Evolutionary conservation across 2,329 filamentous ascomycete genomes (phyloP), one percentile per base, ranked within the genome.

Genomic region (Diplodia corticola): DNA sequence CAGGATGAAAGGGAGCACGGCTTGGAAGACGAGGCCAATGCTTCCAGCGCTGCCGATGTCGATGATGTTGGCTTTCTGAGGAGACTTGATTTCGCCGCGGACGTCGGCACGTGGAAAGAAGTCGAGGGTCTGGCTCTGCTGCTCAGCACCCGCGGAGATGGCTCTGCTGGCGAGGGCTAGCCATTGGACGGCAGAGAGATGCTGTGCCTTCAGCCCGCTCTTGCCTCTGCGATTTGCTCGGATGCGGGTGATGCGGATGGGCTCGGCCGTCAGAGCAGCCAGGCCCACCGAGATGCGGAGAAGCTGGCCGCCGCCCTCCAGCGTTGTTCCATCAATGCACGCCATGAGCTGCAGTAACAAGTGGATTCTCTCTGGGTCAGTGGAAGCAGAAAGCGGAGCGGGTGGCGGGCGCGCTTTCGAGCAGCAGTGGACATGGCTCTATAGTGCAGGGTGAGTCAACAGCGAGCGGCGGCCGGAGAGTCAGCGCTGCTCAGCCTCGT

Each of bases 251-350:
- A 88, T 83, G 26, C 76, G 77, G 59, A 88, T 75, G 1, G 85
- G 80, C 1, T 74, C 80, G 24, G 73, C 73, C 5, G 82, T 85
- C 17, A 88, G 77, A 5, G 83, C 82, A 1, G 86, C 84, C 2
- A 88, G 75, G 15, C 82, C 81, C 9, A 87, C 70, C 2, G 85
- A 84, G 61, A 85, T 81, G 24, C 86, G 85, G 50, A 88, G 78
- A 2, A 89, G 79, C 73, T 89, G 86, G 15, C 86, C 86, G 28
- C 86, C 86, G 46, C 86, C 86, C 80, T 89, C 86, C 22, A 88
- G 82, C 3, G 81, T 86, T 20, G 81, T 81, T 55, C 86, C 86
- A 22, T 63, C 48, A 3, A 63, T 28, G n/a, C 46, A 53, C 13
- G 44, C 60, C 60, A 63, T 51, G 53, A 35, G 26, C 17, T 12